Evolutionary conservation across 2,329 filamentous ascomycete species (phyloP).

Genomic region (Penicillium capsulatum): DNA sequence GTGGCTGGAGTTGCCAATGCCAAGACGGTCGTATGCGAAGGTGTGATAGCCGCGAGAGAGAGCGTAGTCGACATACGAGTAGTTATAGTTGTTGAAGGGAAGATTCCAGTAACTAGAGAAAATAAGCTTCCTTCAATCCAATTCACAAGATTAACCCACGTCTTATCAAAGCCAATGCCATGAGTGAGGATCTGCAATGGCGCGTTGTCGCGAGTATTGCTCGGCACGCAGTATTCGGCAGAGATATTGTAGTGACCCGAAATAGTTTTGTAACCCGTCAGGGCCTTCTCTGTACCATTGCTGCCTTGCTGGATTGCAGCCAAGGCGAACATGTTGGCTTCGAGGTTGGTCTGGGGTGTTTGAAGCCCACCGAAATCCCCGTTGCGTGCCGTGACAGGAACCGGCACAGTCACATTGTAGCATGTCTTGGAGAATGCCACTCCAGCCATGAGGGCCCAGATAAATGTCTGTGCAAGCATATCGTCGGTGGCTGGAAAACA

Average conservation of each 20-base stretch:
- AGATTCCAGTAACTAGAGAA: constrained; percentile 34
- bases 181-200: constrained; percentile 40
- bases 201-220: background rate
- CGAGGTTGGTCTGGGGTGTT: constrained; percentile 17
- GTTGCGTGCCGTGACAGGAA: constrained; percentile 10
- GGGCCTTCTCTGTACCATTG: constrained; percentile 11
- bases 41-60: constrained; percentile 38
- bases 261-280: constrained; percentile 17
- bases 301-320: constrained; percentile 10
- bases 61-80: constrained; percentile 38
- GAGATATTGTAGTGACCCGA: constrained; percentile 15
- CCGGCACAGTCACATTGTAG: constrained; percentile 6
- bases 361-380: constrained; percentile 7
- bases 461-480: too few species aligned
- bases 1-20: constrained; percentile 36
- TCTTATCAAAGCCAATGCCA: constrained; percentile 35
- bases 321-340: constrained; percentile 13
- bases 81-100: constrained; percentile 26
- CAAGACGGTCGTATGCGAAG: constrained; percentile 40
- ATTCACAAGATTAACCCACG: constrained; percentile 7
- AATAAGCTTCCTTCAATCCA: too few species aligned
- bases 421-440: too few species aligned
- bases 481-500: too few species aligned
- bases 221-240: constrained; percentile 12
- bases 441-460: too few species aligned